Evolutionary conservation across 2,329 filamentous ascomycete genomes (phyloP).

Genomic region (Aspergillus sp.): DNA sequence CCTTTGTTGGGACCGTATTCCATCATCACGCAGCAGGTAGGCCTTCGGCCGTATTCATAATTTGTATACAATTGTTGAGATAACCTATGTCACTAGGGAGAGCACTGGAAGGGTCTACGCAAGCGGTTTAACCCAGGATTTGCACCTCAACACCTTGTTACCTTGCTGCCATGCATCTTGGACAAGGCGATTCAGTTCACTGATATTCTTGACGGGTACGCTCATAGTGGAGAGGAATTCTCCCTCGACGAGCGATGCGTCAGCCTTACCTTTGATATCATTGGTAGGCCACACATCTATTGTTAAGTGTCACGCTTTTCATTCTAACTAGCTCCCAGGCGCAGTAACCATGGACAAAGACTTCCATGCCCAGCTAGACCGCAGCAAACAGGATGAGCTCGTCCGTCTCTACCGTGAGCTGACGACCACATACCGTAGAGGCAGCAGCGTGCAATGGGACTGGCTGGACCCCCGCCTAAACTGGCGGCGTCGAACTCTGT

Average conservation of each 20-base stretch:
- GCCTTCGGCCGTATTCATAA: background rate
- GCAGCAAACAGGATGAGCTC: slow-evolving; percentile 20
- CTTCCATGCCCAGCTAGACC: slow-evolving; percentile 24
- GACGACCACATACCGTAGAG: slow-evolving; percentile 11
- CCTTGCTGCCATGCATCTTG: slow-evolving; percentile 29
- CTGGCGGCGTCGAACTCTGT: slow-evolving; percentile 5
- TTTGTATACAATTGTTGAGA: background rate
- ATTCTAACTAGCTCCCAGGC: slow-evolving; percentile 1
- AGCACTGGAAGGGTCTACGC: slow-evolving; percentile 32
- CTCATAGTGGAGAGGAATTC: slow-evolving; percentile 24
- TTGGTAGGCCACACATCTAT: slow-evolving; percentile 22
- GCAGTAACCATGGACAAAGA: slow-evolving; percentile 25
- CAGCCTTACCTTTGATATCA: slow-evolving; percentile 37
- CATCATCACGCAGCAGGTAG: slow-evolving; percentile 12
- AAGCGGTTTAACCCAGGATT: slow-evolving; percentile 38
- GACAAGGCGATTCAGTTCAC: slow-evolving; percentile 29
- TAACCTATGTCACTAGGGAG: slow-evolving; percentile 18
- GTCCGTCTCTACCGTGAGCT: slow-evolving; percentile 27
- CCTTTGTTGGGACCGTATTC: slow-evolving; percentile 14
- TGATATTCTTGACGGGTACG: slow-evolving; percentile 24
- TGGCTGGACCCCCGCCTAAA: background rate
- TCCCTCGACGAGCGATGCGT: slow-evolving; percentile 28
- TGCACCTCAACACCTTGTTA: slow-evolving; percentile 30
- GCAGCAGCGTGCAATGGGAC: background rate
- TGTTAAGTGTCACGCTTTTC: too few relatives aligned